phyloP scores from a whole-genome alignment of 2,329 filamentous ascomycete genomes.

The Penicillium sp. region DNA sequence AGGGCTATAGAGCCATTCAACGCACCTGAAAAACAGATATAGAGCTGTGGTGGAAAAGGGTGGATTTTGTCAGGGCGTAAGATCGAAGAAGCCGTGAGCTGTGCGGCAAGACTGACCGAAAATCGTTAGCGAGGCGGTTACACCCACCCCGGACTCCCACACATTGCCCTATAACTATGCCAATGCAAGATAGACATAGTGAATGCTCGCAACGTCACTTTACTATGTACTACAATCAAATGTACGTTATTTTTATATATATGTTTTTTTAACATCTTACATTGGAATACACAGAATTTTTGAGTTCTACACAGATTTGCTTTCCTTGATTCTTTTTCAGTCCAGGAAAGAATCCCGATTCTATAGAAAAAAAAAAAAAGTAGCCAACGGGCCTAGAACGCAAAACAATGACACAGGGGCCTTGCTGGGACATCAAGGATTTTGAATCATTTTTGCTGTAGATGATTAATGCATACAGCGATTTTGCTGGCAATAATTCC shows the following conservation, averaged over 20 bases:
- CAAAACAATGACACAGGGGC: constrained; percentile 22
- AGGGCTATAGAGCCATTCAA: constrained; percentile 24
- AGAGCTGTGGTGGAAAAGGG: constrained; percentile 35
- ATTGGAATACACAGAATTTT: not conserved
- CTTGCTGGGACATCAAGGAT: constrained; percentile 41
- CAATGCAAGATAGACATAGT: not conserved
- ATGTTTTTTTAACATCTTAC: not conserved
- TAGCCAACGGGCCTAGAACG: constrained; percentile 18
- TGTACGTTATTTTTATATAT: not conserved
- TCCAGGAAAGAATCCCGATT: constrained; percentile 12
- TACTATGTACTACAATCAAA: not conserved
- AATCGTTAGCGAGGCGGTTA: constrained; percentile 46
- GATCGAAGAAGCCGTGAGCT: constrained; percentile 38
- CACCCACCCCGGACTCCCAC: constrained; percentile 35
- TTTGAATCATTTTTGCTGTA: constrained; percentile 47
- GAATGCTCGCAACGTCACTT: not conserved
- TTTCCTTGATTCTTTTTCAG: constrained; percentile 12
- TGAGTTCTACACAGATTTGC: constrained; percentile 14
- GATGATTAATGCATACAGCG: constrained; percentile 44
- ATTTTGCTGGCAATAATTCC: constrained; percentile 40
- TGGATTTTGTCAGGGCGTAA: constrained; percentile 40
- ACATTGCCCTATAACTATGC: constrained; percentile 26
- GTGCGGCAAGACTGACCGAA: constrained; percentile 45
- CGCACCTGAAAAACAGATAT: constrained; percentile 38
- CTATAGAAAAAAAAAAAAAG: constrained; percentile 19